phyloP scores from a whole-genome alignment of 2,329 filamentous ascomycete species.

The Zalaria sp. region DNA sequence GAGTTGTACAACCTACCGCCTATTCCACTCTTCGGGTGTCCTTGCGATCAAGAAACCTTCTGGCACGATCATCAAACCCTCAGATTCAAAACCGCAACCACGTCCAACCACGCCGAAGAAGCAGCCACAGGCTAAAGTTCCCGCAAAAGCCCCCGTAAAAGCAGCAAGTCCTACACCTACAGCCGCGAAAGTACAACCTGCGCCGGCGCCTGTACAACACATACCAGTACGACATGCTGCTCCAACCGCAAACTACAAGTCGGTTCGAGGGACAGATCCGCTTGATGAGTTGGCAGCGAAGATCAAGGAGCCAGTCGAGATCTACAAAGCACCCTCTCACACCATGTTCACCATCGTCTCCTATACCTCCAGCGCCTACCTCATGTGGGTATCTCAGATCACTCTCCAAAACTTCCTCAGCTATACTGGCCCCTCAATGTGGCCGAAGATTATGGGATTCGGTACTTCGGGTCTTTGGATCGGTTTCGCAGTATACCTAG shows the following conservation, averaged over 20 bases:
- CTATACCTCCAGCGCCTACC: not conserved
- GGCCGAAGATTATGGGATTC: not conserved
- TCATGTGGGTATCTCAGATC: not conserved
- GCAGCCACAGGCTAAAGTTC: not conserved
- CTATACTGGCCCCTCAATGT: not conserved
- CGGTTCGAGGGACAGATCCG: too few species aligned
- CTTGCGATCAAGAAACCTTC: not conserved
- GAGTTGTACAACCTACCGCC: not conserved
- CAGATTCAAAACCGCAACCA: not conserved
- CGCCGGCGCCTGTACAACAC: not conserved
- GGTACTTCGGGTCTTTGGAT: not conserved
- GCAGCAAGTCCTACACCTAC: not conserved
- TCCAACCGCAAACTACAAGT: not conserved
- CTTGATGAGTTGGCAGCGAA: too few species aligned
- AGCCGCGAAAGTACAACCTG: not conserved
- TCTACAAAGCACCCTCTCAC: slow-evolving; percentile 4
- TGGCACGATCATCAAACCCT: not conserved
- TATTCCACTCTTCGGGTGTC: not conserved
- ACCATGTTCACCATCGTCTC: not conserved
- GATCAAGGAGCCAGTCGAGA: not conserved
- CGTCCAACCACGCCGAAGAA: not conserved
- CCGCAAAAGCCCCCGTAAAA: not conserved
- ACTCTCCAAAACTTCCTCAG: not conserved
- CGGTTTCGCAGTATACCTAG: not conserved
- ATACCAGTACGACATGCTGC: not conserved